Evolutionary conservation across 768 basidiomycete genomes (phyloP).

Genomic region (Podaxis sp.): DNA sequence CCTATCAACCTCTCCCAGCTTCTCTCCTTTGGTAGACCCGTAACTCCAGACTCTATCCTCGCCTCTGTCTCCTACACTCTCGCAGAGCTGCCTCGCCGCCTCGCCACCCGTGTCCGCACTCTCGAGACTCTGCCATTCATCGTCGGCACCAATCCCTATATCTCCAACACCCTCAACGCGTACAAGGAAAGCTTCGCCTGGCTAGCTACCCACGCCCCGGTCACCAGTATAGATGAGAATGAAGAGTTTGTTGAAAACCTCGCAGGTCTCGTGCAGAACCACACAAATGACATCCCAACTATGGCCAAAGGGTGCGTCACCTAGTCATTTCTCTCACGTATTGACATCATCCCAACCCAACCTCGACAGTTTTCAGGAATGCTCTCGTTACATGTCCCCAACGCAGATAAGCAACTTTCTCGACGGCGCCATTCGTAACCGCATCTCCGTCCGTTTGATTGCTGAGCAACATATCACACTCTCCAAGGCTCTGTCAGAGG

Average conservation of each 20-base stretch:
- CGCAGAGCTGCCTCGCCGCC: constrained; percentile 73
- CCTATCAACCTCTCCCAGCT: constrained; percentile 73
- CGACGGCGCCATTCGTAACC: constrained; percentile 81
- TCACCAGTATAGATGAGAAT: constrained; percentile 71
- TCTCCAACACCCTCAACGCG: constrained; percentile 67
- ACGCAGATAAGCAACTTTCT: constrained; percentile 78
- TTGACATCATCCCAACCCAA: neutral
- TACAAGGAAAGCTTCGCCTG: constrained; percentile 71
- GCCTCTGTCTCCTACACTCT: constrained; percentile 74
- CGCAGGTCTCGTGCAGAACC: constrained; percentile 69
- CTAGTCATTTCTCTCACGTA: neutral
- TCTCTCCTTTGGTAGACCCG: constrained; percentile 73
- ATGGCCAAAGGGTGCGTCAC: constrained; percentile 79
- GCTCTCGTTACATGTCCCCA: constrained; percentile 78
- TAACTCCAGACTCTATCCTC: constrained; percentile 68
- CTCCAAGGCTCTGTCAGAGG: constrained; percentile 60
- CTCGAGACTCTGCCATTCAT: constrained; percentile 83
- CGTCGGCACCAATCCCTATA: constrained; percentile 86
- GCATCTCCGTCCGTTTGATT: constrained; percentile 84
- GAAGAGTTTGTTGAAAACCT: constrained; percentile 64
- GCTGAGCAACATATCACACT: constrained; percentile 91
- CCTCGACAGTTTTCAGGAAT: constrained; percentile 75
- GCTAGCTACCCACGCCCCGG: constrained; percentile 64
- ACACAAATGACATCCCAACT: constrained; percentile 86
- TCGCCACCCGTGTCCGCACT: constrained; percentile 72